Base-by-base conservation (phyloP, 306 rosid species). In the Inga leiocalycina region DNA sequence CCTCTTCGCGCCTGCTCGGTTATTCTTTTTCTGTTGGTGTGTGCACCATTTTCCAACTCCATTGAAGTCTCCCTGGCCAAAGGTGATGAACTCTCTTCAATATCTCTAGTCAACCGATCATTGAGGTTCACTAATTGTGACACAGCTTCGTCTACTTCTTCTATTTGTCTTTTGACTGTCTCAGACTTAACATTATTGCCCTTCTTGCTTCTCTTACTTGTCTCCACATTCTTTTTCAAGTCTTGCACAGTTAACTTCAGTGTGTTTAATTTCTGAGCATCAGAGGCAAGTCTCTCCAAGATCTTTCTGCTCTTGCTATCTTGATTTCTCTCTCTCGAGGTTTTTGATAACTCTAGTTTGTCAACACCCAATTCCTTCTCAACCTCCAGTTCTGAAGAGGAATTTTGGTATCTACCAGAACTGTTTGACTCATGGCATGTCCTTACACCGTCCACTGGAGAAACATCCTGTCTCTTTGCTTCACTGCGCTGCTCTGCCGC, bases 321-420 rank as follows among this genome's bases (percentile, higher is more conserved):
- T 56, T 88, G 93, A 57, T 79, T 86, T 79, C 81, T 86, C 52
- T 82, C 88, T 76, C 80, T 88, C 34, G 77, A 89, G 79, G 84
- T 86, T 35, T 77, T 84, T 3, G 95, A 86, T 71, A 89, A 46
- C 84, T 89, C 95, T 46, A 84, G 87, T 86, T 88, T 93, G 92
- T 97, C 99, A 72, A 93, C 77, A 34, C 91, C 90, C 80, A 91
- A 80, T 74, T 93, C 97, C 90, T 89, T 92, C 86, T 96, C 99
- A 4, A 75, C 84, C 44, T 88, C 89, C 51, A 89, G 76, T 49
- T 91, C 97, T 34, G 93, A 91, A 49, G 94, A 86, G 74, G 78
- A 86, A 71, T 84, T 82, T 70, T 51, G 83, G 81, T 32, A 75
- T 61, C 70, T 89, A 4, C 85, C 90, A 1, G 86, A 84, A 75